Conservation (phyloP, 768 basidiomycete genomes). For the Nidularia sp. region DNA sequence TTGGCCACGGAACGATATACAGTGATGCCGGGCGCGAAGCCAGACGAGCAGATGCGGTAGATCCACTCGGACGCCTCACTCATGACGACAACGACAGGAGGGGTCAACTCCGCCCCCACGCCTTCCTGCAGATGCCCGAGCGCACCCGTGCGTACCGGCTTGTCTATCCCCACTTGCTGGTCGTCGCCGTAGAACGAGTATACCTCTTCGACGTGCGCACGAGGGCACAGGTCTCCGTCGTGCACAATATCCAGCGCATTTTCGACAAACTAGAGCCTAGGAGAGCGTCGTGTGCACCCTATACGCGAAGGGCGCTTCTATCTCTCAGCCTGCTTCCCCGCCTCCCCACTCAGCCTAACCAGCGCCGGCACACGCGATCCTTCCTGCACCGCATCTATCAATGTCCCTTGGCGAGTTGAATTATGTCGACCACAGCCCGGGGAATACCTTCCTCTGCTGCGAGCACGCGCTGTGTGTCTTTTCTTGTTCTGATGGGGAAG, state of each 20-base stretch:
- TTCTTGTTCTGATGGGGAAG: conserved; percentile 3
- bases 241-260: conserved; percentile 31
- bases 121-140: conserved; percentile 44
- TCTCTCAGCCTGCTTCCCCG: too few species aligned
- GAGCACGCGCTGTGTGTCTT: conserved; percentile 45
- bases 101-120: conserved; percentile 64
- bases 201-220: conserved; percentile 64
- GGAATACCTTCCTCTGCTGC: conserved; percentile 60
- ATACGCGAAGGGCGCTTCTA: too few species aligned
- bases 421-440: conserved; percentile 63
- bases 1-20: conserved; percentile 1
- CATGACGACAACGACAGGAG: conserved; percentile 26
- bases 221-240: conserved; percentile 32
- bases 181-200: conserved; percentile 36
- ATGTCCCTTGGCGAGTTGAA: conserved; percentile 33
- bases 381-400: not conserved
- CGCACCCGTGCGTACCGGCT: conserved; percentile 56
- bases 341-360: not conserved
- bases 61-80: too few species aligned
- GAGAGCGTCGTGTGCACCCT: too few species aligned
- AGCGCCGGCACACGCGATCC: not conserved
- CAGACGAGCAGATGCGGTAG: too few species aligned
- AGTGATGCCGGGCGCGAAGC: too few species aligned
- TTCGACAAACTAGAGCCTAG: too few species aligned
- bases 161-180: conserved; percentile 62